Evolutionary conservation across 129 eudicot genomes (phyloP), one percentile per base, ranked within the genome.

Genomic region (Artemisia annua): DNA sequence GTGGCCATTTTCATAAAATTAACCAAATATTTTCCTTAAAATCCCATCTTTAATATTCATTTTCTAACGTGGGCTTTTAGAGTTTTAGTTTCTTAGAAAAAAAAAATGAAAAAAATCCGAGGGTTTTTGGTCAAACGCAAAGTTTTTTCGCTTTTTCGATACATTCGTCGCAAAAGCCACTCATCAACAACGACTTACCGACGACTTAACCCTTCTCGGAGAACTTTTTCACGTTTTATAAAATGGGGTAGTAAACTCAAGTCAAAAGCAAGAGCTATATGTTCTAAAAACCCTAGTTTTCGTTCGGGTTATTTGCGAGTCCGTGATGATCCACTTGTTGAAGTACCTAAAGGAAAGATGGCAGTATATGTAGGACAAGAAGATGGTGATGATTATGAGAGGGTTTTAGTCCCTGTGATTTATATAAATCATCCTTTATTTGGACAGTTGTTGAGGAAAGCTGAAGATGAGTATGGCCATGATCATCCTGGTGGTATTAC

Each of bases 391-490:
- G 90, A 82, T 1, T 82, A 64, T 44, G 63, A 81, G 58, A 82
- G 95, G 82, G 87, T 93, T 4, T 79, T 87, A 75, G 95, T 93
- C 71, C 98, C 98, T n/a, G 95, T 93, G 46, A 80, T 93, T 17
- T 93, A 87, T 52, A 72, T 90, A 19, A 93, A 93, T 30, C 98
- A 93, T 77, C 98, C 98, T 3, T 64, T 89, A 49, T 93, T 93
- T 78, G 85, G 87, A 43, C 84, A 86, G 83, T 72, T 93, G 78
- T 69, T 93, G 71, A 84, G 73, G 20, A 92, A 86, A 56, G 86
- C 96, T 15, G 97, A 93, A 66, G 83, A 81, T 66, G 91, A 85
- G 72, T 89, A 61, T 77, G 98, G 98, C 24, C 89, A 77, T 67
- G 63, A 87, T 59, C 95, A 93, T 53, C 85, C 90, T 46, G 98